A percentile compares a stretch with the other conserved stretches of the same genome.
These are phyloP conservation scores for Cardamine occulta DNA, from an alignment of 345 rosid genomes.

Conservation along the genomic window DNA sequence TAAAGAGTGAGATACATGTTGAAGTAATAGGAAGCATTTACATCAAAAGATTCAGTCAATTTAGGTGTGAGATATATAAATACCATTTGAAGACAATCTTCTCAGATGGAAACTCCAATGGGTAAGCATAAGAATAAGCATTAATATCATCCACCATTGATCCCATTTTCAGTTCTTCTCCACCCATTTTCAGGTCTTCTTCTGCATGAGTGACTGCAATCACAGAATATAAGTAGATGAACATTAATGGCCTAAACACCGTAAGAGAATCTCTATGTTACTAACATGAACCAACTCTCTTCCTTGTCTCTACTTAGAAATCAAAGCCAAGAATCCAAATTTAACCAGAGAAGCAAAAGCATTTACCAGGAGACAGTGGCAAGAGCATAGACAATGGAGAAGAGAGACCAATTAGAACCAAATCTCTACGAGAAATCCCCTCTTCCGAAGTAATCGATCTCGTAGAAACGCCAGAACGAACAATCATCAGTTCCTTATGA, in stretches of 20 bases:
- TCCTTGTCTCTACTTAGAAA: neutral
- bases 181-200: conserved; percentile 38
- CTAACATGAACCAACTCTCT: conserved; percentile 6
- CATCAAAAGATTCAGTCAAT: neutral
- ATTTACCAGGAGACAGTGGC: conserved; percentile 55
- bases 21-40: neutral
- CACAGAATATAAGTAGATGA: neutral
- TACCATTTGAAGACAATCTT: conserved; percentile 84
- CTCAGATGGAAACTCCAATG: conserved; percentile 62
- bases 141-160: conserved; percentile 77
- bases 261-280: neutral
- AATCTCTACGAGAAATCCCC: conserved; percentile 67
- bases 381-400: conserved; percentile 57
- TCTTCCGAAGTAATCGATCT: conserved; percentile 38
- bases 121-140: conserved; percentile 82
- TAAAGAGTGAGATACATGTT: neutral
- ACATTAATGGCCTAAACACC: neutral
- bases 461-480: conserved; percentile 46
- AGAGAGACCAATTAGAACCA: conserved; percentile 66
- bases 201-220: conserved; percentile 60
- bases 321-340: neutral
- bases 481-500: conserved; percentile 42
- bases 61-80: conserved; percentile 11
- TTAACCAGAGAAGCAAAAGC: neutral
- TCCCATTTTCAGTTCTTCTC: conserved; percentile 61